phyloP scores from a whole-genome alignment of 1,284 basidiomycete genomes.

The Fereydounia khargensis region DNA sequence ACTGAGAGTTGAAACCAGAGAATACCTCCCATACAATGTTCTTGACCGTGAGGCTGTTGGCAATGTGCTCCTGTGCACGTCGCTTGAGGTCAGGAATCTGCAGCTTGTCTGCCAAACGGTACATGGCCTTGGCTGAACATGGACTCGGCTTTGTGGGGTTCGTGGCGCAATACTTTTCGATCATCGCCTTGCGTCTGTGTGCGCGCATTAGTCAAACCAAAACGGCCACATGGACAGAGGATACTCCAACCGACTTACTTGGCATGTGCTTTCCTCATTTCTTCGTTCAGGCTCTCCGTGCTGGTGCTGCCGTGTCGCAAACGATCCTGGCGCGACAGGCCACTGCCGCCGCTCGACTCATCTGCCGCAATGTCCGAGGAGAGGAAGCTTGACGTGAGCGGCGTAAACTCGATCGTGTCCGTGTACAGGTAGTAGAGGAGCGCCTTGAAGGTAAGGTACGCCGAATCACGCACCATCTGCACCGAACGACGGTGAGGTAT shows the following conservation, averaged over 20 bases:
- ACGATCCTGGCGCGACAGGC: neutral
- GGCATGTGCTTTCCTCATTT: constrained; percentile 11
- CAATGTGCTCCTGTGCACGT: constrained; percentile 73
- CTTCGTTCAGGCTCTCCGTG: constrained; percentile 5
- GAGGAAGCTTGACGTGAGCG: constrained; percentile 67
- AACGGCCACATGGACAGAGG: no score
- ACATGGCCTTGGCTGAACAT: constrained; percentile 83
- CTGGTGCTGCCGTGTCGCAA: neutral
- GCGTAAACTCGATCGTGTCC: constrained; percentile 77
- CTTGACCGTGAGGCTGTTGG: constrained; percentile 70
- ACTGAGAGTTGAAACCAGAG: constrained; percentile 76
- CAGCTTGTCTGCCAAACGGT: constrained; percentile 70
- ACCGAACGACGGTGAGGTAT: no score
- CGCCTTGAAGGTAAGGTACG: constrained; percentile 78
- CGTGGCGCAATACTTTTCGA: constrained; percentile 26
- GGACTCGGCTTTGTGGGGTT: constrained; percentile 68
- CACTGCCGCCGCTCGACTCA: neutral
- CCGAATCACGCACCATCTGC: constrained; percentile 68
- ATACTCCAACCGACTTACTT: constrained; percentile 12
- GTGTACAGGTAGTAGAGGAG: constrained; percentile 84
- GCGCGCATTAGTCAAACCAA: no score
- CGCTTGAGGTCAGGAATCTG: constrained; percentile 69
- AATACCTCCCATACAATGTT: constrained; percentile 85
- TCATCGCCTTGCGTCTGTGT: constrained; percentile 21
- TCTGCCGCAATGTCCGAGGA: constrained; percentile 11